Evolutionary conservation across 2,329 filamentous ascomycete species (phyloP).

Genomic region (Calcarisporium arbuscula): DNA sequence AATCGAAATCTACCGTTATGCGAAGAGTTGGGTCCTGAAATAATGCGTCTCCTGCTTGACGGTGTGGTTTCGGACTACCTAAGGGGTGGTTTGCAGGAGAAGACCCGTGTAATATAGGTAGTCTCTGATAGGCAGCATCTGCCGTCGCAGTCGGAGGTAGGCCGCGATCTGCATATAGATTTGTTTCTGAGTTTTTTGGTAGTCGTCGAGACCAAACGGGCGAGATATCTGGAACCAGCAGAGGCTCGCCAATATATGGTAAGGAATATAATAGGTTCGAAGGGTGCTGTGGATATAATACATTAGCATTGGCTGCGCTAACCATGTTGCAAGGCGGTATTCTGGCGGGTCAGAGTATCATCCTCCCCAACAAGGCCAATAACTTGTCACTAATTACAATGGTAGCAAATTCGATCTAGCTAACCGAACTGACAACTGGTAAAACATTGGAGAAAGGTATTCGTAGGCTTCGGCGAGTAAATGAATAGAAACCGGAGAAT

Average conservation of each 20-base stretch:
- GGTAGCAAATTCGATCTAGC: no score
- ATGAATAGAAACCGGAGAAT: no score
- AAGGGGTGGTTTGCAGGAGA: slow-evolving; percentile 18
- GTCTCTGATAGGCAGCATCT: no score
- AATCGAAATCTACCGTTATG: slow-evolving; percentile 50
- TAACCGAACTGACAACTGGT: no score
- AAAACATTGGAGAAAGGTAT: slow-evolving; percentile 3
- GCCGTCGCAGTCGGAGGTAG: slow-evolving; percentile 15
- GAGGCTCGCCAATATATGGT: slow-evolving; percentile 10
- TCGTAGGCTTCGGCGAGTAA: slow-evolving; percentile 1
- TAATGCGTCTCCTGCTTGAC: slow-evolving; percentile 22
- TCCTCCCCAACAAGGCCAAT: no score
- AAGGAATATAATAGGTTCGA: no score
- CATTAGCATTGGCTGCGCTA: slow-evolving; percentile 3
- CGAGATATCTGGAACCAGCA: slow-evolving; percentile 18
- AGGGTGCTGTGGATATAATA: no score
- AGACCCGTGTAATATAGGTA: no score
- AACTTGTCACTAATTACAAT: no score
- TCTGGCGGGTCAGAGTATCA: no score
- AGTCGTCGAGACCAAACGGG: slow-evolving; percentile 30
- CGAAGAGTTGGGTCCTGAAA: slow-evolving; percentile 40
- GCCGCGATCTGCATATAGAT: slow-evolving; percentile 12
- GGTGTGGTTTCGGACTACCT: slow-evolving; percentile 15
- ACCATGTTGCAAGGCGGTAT: slow-evolving; percentile 1
- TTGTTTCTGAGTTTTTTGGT: slow-evolving; percentile 16